Evolutionary conservation across 1,284 basidiomycete genomes (phyloP).

Genomic region (Cryptococcus depauperatus): DNA sequence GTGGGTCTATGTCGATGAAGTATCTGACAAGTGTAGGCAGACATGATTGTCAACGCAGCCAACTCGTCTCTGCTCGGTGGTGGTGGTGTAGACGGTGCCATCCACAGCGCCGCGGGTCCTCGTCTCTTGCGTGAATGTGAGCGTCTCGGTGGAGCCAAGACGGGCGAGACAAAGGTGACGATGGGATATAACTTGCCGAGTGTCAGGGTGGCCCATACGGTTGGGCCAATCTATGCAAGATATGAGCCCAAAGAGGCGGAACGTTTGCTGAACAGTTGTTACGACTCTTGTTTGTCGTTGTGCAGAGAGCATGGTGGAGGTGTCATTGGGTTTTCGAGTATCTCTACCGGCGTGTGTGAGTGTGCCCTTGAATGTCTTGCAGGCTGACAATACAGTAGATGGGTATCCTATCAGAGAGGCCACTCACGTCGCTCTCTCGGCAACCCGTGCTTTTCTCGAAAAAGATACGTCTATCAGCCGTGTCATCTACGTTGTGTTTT

Average conservation of each 20-base stretch:
- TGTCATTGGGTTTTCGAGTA: conserved; percentile 53
- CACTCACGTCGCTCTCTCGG: conserved; percentile 35
- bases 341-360: conserved; percentile 40
- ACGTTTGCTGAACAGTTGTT: conserved; percentile 61
- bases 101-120: conserved; percentile 70
- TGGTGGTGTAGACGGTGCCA: conserved; percentile 46
- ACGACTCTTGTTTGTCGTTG: conserved; percentile 57
- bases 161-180: conserved; percentile 56
- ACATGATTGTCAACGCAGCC: conserved; percentile 82
- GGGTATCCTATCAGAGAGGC: conserved; percentile 44
- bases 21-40: conserved; percentile 50
- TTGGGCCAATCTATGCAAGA: conserved; percentile 69
- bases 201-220: conserved; percentile 76
- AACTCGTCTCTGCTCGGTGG: conserved; percentile 66
- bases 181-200: conserved; percentile 47
- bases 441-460: conserved; percentile 31
- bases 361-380: too few species aligned
- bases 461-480: conserved; percentile 26
- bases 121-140: conserved; percentile 62
- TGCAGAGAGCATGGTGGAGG: conserved; percentile 56
- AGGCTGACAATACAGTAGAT: too few species aligned
- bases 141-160: conserved; percentile 64
- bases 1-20: conserved; percentile 10
- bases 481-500: conserved; percentile 43
- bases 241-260: conserved; percentile 49